Conservation (phyloP, 306 rosid genomes). For the Glycine tomentella region DNA sequence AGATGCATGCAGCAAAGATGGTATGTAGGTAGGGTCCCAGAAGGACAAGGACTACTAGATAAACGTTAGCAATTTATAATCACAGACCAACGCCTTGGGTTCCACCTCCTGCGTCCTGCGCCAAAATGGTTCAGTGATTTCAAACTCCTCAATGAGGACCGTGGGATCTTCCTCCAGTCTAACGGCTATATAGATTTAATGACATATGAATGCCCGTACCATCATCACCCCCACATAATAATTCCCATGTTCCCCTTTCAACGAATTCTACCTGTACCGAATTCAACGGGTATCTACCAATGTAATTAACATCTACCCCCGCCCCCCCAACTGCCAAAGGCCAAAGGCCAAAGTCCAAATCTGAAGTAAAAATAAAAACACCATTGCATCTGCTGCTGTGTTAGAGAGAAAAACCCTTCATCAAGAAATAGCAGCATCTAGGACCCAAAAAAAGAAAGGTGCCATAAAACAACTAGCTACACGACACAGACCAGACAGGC, state of each 20-base stretch:
- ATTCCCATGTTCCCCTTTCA: slow-evolving; percentile 34
- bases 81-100: slow-evolving; percentile 31
- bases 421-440: slow-evolving; percentile 2
- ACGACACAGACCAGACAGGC: slow-evolving; percentile 42
- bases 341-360: not conserved
- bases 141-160: not conserved
- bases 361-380: not conserved
- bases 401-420: not conserved
- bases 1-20: not conserved
- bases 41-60: slow-evolving; percentile 17
- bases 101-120: slow-evolving; percentile 39
- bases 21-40: slow-evolving; percentile 34
- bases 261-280: slow-evolving; percentile 13
- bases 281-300: slow-evolving; percentile 17
- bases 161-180: not conserved
- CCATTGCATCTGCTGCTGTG: not conserved
- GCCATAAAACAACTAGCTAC: slow-evolving; percentile 15
- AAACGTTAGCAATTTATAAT: not conserved
- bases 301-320: slow-evolving; percentile 33
- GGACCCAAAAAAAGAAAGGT: not conserved
- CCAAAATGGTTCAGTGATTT: slow-evolving; percentile 37
- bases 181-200: slow-evolving; percentile 28
- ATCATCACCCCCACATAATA: slow-evolving; percentile 22
- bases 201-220: slow-evolving; percentile 24
- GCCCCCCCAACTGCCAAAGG: not conserved